These are phyloP conservation scores for Onygenales sp. DNA, from an alignment of 2,329 filamentous ascomycete species.

Conservation along the genomic window DNA sequence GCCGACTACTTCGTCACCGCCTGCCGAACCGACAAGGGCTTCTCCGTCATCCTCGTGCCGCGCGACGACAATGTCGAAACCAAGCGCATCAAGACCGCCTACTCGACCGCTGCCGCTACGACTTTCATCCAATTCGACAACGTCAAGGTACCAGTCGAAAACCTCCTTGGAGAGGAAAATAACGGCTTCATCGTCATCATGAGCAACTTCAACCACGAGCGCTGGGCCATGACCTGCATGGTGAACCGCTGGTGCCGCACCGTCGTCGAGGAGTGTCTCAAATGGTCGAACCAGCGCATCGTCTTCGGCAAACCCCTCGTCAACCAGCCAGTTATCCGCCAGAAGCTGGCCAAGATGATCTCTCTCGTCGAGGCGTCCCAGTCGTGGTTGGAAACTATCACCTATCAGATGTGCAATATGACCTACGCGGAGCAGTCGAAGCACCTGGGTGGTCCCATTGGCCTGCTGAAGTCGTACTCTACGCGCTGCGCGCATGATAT, in stretches of 20 bases:
- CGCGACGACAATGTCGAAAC: slow-evolving; percentile 40
- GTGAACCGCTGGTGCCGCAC: slow-evolving; percentile 52
- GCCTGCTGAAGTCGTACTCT: slow-evolving; percentile 67
- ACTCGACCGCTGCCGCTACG: slow-evolving; percentile 62
- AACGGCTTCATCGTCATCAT: slow-evolving; percentile 51
- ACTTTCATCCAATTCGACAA: slow-evolving; percentile 63
- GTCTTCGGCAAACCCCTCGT: slow-evolving; percentile 53
- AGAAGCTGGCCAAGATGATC: slow-evolving; percentile 87
- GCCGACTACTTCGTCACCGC: slow-evolving; percentile 54
- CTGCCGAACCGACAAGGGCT: slow-evolving; percentile 47
- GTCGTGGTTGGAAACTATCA: slow-evolving; percentile 74
- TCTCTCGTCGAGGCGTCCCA: slow-evolving; percentile 72
- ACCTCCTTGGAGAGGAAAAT: slow-evolving; percentile 60
- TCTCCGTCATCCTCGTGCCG: slow-evolving; percentile 52
- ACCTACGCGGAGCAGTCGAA: slow-evolving; percentile 65
- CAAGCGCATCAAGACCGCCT: slow-evolving; percentile 52
- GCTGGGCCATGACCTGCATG: slow-evolving; percentile 55
- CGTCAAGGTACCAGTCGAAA: slow-evolving; percentile 58
- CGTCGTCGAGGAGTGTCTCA: slow-evolving; percentile 49
- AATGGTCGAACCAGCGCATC: slow-evolving; percentile 55
- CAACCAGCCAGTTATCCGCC: slow-evolving; percentile 51
- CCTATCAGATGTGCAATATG: slow-evolving; percentile 84
- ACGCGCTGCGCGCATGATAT: slow-evolving; percentile 74
- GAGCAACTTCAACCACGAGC: slow-evolving; percentile 65
- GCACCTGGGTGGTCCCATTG: slow-evolving; percentile 70